Evolutionary conservation across 164 flowering plant genomes (phyloP), one percentile per base, ranked within the genome.

Genomic region (Santalum album): DNA sequence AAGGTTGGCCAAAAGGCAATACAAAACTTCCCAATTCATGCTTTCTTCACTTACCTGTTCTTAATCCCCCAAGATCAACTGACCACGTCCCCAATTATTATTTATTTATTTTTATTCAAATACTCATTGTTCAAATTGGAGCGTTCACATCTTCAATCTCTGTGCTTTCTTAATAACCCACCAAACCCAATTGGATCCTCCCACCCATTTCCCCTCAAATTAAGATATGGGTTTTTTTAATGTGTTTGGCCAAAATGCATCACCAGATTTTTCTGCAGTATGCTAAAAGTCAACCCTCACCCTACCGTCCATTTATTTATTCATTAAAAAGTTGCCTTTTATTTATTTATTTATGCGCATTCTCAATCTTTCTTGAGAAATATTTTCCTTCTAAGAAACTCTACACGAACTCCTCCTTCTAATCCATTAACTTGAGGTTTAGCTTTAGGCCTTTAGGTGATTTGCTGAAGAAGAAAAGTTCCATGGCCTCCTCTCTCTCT

Each of bases 221-320:
- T 29, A 9, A 9, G 34, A 29, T 3, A 29, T 29, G 9, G 9
- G 9, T 29, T 29, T 29, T 4, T 3, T 29, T 29, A 29, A 29
- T 29, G 34, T 3, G 72, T 76, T 76, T 27, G 84, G 84, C 77
- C 58, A 51, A 60, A 66, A 56, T 24, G 63, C 74, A 73, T 59
- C 62, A 62, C 9, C 63, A 58, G 24, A 43, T 47, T 24, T 18
- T 56, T 55, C 62, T 56, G 50, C 61, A 16, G 59, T 40, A 21
- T 53, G 38, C 53, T 51, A 39, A 55, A n/a, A 71, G 72, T 68
- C 77, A 65, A 75, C 64, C 24, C 49, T 24, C 34, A 6, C 46
- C 36, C 11, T 0, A 20, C 48, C 14, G 40, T 10, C 26, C 25
- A 40, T 47, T 26, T 48, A 22, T 36, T 18, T 36, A 32, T 49